Evolutionary conservation across 164 flowering plant genomes (phyloP).

Genomic region (Warburgia ugandensis): DNA sequence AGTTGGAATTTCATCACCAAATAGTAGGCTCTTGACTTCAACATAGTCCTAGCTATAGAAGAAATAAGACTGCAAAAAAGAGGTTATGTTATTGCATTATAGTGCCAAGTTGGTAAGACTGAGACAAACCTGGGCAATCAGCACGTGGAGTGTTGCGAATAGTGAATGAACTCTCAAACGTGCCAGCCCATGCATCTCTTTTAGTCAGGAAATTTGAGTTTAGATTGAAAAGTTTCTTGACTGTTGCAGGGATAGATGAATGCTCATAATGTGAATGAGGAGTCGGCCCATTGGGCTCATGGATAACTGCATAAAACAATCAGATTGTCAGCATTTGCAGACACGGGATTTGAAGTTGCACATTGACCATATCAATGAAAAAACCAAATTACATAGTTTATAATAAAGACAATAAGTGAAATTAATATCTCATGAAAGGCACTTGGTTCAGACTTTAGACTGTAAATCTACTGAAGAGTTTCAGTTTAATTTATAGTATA

Average conservation of each 20-base stretch:
- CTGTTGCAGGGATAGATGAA: constrained; percentile 92
- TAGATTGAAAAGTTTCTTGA: constrained; percentile 86
- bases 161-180: constrained; percentile 62
- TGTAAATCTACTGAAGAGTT: too few relatives aligned
- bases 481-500: too few relatives aligned
- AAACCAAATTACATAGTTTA: too few relatives aligned
- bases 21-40: too few relatives aligned
- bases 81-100: background rate
- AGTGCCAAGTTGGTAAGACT: background rate
- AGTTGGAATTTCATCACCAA: too few relatives aligned
- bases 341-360: constrained; percentile 8
- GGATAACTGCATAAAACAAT: constrained; percentile 60
- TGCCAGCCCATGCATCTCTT: constrained; percentile 98
- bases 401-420: too few relatives aligned
- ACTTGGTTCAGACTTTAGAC: too few relatives aligned
- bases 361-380: too few relatives aligned
- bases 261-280: constrained; percentile 77
- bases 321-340: constrained; percentile 5
- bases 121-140: constrained; percentile 81
- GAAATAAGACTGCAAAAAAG: background rate
- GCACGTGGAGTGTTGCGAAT: constrained; percentile 66
- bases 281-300: constrained; percentile 75
- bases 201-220: constrained; percentile 84
- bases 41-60: too few relatives aligned
- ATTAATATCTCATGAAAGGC: background rate